Percentiles rank a stretch among this genome's conserved stretches.
These are phyloP conservation scores for Gymnopus androsaceus DNA, from an alignment of 1,284 basidiomycete species.

Conservation along the genomic window DNA sequence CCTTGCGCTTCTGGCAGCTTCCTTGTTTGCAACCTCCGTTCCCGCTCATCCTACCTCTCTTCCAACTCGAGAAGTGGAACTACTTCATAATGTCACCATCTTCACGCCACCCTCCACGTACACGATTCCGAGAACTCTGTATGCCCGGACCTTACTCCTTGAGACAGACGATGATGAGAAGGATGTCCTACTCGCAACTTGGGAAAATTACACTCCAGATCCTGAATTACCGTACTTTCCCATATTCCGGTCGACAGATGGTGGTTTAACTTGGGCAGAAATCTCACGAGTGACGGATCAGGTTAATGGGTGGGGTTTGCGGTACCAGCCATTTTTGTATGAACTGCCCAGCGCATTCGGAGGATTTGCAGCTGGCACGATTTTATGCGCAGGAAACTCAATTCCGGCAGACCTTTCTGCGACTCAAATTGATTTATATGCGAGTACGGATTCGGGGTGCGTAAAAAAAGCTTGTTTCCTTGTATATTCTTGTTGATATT, in stretches of 20 bases:
- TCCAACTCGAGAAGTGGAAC: background rate
- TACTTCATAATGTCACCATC: slow-evolving; percentile 1
- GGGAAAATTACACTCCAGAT: slow-evolving; percentile 25
- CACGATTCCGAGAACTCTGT: slow-evolving; percentile 12
- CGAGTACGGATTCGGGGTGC: slow-evolving; percentile 33
- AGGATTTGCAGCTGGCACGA: slow-evolving; percentile 27
- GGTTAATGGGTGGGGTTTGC: slow-evolving; percentile 31
- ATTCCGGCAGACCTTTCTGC: slow-evolving; percentile 27
- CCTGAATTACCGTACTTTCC: slow-evolving; percentile 24
- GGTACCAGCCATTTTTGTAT: slow-evolving; percentile 35
- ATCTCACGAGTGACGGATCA: slow-evolving; percentile 22
- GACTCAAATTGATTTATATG: slow-evolving; percentile 37
- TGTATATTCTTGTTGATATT: slow-evolving; percentile 6
- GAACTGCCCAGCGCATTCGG: slow-evolving; percentile 28
- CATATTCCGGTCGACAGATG: slow-evolving; percentile 21
- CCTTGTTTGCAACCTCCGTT: background rate
- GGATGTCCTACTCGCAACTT: slow-evolving; percentile 24
- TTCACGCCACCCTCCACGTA: background rate
- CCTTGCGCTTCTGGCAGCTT: background rate
- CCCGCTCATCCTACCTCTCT: background rate
- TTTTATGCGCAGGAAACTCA: slow-evolving; percentile 30
- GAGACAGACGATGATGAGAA: slow-evolving; percentile 17
- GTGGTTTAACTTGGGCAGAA: slow-evolving; percentile 20
- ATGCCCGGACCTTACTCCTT: slow-evolving; percentile 22
- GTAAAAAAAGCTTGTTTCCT: slow-evolving; percentile 23